Conservation (phyloP, 1,284 basidiomycete genomes). For the Tilletia caries region DNA sequence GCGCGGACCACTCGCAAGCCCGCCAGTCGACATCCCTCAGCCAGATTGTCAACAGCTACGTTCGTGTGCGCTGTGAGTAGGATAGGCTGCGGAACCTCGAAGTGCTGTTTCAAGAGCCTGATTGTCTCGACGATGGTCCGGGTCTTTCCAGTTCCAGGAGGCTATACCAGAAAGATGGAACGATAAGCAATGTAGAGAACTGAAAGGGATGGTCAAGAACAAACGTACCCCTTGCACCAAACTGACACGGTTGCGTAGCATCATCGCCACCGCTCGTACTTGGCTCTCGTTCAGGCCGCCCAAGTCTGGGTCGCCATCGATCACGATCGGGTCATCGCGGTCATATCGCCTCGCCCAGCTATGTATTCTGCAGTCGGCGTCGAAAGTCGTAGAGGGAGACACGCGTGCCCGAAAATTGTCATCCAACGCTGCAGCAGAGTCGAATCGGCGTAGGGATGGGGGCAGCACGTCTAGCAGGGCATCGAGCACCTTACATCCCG, state of each 20-base stretch:
- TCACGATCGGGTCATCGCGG: slow-evolving; percentile 60
- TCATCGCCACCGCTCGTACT: slow-evolving; percentile 75
- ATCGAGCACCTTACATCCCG: slow-evolving; percentile 40
- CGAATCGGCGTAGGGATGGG: slow-evolving; percentile 60
- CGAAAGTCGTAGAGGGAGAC: slow-evolving; percentile 61
- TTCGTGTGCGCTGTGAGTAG: slow-evolving; percentile 90
- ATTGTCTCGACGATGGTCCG: slow-evolving; percentile 83
- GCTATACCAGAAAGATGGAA: slow-evolving; percentile 58
- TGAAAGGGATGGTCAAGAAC: neutral
- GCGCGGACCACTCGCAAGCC: slow-evolving; percentile 74
- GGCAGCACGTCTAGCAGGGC: slow-evolving; percentile 59
- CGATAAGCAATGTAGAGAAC: neutral
- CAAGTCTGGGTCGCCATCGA: slow-evolving; percentile 77
- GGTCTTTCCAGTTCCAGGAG: slow-evolving; percentile 94
- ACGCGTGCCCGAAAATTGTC: slow-evolving; percentile 67
- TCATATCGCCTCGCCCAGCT: slow-evolving; percentile 56
- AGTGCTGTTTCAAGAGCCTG: slow-evolving; percentile 78
- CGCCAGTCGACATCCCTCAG: slow-evolving; percentile 63
- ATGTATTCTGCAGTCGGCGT: slow-evolving; percentile 41
- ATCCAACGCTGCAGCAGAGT: slow-evolving; percentile 61
- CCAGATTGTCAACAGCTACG: slow-evolving; percentile 87
- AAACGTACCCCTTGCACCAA: slow-evolving; percentile 78
- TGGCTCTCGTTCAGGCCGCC: slow-evolving; percentile 71
- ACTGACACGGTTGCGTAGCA: slow-evolving; percentile 74
- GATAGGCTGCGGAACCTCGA: slow-evolving; percentile 76